Evolutionary conservation across 257 asterid genomes (phyloP), one percentile per base, ranked within the genome.

Genomic region (Gardenia jasminoides): DNA sequence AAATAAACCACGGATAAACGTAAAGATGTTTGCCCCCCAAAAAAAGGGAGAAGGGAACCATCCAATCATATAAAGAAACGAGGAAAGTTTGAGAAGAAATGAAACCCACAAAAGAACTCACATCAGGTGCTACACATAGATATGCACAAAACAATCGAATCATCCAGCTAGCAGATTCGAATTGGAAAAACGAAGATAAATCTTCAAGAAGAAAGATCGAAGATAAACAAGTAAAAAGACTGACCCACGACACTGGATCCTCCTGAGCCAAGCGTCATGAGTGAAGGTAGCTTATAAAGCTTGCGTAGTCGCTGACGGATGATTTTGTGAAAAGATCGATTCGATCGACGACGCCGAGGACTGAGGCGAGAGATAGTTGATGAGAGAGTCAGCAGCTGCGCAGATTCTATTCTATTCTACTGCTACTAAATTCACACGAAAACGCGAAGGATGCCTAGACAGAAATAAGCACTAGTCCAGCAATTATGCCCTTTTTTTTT

Each of bases 211-310:
- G 4, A 41, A 36, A 75, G 9, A n/a, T 58, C 36, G 13, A 33
- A 74, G 12, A 43, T 36, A 17, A 71, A 3, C 41, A 22, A 50
- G 20, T 33, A 65, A 39, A 39, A 52, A 70, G 58, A 52, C 83
- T 76, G 76, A 93, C 97, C 97, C 67, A 92, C 97, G n/a, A 88
- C 89, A 83, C 93, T 88, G 82, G 97, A 92, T 89, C 92, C 96
- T 86, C 91, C 94, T 54, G 97, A 90, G 79, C 97, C 93, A 72
- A 89, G 94, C 76, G 95, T 84, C 98, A 91, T 92, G 86, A 46
- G 85, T 76, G 78, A 52, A 33, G 43, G 68, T 62, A 33, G 75
- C 10, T 72, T 31, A 19, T 11, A 17, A 19, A 54, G 22, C 10
- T 62, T 43, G 2, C 10, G 56, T 31, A 80, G 76, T 65, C 30